phyloP scores from a whole-genome alignment of 2,329 filamentous ascomycete species.

The Trichoderma simmonsii region DNA sequence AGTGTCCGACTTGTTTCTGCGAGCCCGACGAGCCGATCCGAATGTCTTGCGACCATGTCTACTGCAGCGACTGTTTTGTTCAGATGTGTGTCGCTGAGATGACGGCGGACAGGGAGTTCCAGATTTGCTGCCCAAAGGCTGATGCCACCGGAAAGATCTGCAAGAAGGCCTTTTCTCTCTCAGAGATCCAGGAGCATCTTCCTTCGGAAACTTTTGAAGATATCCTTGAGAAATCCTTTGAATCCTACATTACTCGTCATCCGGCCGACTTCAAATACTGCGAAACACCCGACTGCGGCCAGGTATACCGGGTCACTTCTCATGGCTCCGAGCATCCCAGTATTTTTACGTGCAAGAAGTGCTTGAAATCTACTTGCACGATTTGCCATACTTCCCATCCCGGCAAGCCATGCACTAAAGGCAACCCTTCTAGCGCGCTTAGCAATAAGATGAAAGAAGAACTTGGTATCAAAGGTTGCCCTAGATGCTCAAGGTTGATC shows the following conservation, averaged over 20 bases:
- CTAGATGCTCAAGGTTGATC: slow-evolving; percentile 38
- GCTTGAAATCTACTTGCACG: slow-evolving; percentile 35
- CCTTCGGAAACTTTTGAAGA: background rate
- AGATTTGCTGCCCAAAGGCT: background rate
- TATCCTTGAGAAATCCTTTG: slow-evolving; percentile 37
- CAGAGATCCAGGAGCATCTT: background rate
- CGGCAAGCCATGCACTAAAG: slow-evolving; percentile 30
- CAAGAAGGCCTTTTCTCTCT: background rate
- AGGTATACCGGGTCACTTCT: slow-evolving; percentile 38
- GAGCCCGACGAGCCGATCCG: slow-evolving; percentile 36
- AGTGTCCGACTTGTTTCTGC: slow-evolving; percentile 37
- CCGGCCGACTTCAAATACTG: slow-evolving; percentile 37
- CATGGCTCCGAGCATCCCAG: background rate
- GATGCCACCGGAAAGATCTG: background rate
- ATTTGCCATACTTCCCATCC: slow-evolving; percentile 35
- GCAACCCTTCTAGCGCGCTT: slow-evolving; percentile 25
- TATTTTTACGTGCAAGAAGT: slow-evolving; percentile 36
- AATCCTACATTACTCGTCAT: slow-evolving; percentile 33
- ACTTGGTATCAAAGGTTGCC: slow-evolving; percentile 41
- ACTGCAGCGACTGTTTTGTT: slow-evolving; percentile 42
- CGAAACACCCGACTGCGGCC: slow-evolving; percentile 41
- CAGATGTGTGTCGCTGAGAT: slow-evolving; percentile 15
- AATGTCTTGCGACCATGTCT: slow-evolving; percentile 39
- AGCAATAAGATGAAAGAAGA: slow-evolving; percentile 32
- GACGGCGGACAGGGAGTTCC: background rate